These are phyloP conservation scores for Stevia rebaudiana DNA, from an alignment of 140 eudicot species.

Conservation along the genomic window DNA sequence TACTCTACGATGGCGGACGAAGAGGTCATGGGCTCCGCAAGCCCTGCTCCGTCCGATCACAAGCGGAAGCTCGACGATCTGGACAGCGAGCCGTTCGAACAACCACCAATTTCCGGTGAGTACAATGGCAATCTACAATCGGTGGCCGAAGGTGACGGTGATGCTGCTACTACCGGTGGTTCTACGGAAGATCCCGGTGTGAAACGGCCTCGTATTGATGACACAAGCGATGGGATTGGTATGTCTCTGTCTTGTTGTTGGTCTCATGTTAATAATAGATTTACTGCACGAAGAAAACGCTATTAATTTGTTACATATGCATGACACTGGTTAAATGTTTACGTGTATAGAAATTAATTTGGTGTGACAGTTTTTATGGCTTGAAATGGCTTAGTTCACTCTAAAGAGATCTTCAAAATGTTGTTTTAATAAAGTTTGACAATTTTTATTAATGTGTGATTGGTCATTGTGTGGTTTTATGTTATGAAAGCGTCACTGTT, in stretches of 20 bases:
- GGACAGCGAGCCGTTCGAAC: slow-evolving; percentile 45
- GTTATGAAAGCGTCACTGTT: background rate
- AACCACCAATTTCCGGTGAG: slow-evolving; percentile 25
- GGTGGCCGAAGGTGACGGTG: slow-evolving; percentile 21
- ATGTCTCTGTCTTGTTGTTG: background rate
- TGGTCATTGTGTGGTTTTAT: background rate
- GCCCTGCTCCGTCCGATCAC: slow-evolving; percentile 46
- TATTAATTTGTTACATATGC: background rate
- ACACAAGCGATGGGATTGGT: slow-evolving; percentile 32
- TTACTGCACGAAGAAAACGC: background rate
- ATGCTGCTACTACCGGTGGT: slow-evolving; percentile 25
- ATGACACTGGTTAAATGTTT: background rate
- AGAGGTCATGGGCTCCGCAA: slow-evolving; percentile 36
- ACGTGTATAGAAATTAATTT: background rate
- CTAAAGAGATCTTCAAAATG: background rate
- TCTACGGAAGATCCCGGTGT: slow-evolving; percentile 44
- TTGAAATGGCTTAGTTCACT: background rate
- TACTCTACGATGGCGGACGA: slow-evolving; percentile 54
- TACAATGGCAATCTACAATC: slow-evolving; percentile 24
- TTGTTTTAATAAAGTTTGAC: background rate
- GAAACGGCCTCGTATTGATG: slow-evolving; percentile 75
- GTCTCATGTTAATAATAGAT: background rate
- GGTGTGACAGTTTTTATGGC: background rate
- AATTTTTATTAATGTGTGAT: no score
- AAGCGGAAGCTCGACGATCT: slow-evolving; percentile 69